A percentile compares a stretch with the other conserved stretches of the same genome.
Evolutionary conservation across 2,329 filamentous ascomycete species (phyloP).

Genomic region (Cytospora piceicola): DNA sequence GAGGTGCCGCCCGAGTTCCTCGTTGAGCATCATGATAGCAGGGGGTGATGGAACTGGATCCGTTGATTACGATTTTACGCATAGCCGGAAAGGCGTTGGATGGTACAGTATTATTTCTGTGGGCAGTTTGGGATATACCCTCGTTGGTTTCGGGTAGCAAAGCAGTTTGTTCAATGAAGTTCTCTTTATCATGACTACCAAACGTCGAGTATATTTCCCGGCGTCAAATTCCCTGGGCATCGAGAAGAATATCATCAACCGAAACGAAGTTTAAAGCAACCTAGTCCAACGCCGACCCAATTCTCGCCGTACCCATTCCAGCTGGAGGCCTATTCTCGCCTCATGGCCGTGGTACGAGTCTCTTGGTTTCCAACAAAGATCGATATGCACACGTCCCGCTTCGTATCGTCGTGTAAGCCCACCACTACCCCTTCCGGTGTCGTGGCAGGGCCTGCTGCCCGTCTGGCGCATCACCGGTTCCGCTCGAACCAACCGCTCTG

Average conservation of each 20-base stretch:
- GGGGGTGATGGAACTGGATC: conserved; percentile 13
- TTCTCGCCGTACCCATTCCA: not conserved
- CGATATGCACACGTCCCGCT: not conserved
- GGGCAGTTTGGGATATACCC: conserved; percentile 17
- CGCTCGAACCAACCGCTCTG: conserved; percentile 91
- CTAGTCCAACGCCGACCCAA: not conserved
- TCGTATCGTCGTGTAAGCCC: not conserved
- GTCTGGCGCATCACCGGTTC: conserved; percentile 62
- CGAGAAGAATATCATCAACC: not conserved
- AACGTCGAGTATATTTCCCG: not conserved
- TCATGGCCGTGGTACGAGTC: not conserved
- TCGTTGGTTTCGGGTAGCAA: not conserved
- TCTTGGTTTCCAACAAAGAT: not conserved
- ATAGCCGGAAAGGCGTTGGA: not conserved
- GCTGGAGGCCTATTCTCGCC: not conserved
- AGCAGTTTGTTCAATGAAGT: not conserved
- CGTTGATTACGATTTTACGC: not conserved
- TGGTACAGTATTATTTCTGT: not conserved
- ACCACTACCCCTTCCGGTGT: not conserved
- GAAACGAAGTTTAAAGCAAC: not conserved
- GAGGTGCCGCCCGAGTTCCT: conserved; percentile 58
- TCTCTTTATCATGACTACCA: not conserved
- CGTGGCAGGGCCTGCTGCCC: not conserved
- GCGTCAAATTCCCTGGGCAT: not conserved
- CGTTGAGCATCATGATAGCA: conserved; percentile 45